Conservation (phyloP, 495 filamentous ascomycete genomes). For the Ramalina intermedia region DNA sequence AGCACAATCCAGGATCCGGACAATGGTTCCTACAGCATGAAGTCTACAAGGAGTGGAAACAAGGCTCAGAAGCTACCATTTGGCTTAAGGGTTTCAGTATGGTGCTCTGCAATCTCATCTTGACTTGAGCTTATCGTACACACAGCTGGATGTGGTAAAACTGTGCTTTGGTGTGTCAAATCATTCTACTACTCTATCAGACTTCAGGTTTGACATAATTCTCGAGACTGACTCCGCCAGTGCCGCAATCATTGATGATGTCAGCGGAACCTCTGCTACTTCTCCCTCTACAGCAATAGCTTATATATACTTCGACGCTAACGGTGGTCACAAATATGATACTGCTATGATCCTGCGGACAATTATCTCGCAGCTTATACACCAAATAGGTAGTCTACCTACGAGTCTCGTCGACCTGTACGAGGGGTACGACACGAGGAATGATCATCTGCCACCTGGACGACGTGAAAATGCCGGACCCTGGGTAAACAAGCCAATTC, state of each 20-base stretch:
- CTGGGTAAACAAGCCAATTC: not conserved
- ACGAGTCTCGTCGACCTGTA: not conserved
- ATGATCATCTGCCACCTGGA: too few species aligned
- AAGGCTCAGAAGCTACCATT: not conserved
- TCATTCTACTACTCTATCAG: not conserved
- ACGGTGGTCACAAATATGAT: conserved; percentile 16
- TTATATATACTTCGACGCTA: conserved; percentile 23
- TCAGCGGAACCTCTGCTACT: too few species aligned
- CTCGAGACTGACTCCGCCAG: not conserved
- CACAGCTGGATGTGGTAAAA: not conserved
- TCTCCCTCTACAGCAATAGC: not conserved
- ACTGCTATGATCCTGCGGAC: conserved; percentile 17
- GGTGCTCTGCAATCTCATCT: not conserved
- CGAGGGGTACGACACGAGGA: not conserved
- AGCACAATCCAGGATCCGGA: not conserved
- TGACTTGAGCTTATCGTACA: too few species aligned
- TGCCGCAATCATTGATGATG: not conserved
- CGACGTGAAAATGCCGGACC: not conserved
- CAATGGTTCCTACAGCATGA: not conserved
- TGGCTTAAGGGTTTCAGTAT: not conserved
- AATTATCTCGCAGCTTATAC: conserved; percentile 16
- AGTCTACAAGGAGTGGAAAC: not conserved
- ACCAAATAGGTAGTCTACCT: not conserved
- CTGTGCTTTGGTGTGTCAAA: not conserved
- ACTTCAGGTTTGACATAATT: too few species aligned